These are phyloP conservation scores for Colletotrichum kahawae DNA, from an alignment of 2,329 filamentous ascomycete species.

Conservation along the genomic window DNA sequence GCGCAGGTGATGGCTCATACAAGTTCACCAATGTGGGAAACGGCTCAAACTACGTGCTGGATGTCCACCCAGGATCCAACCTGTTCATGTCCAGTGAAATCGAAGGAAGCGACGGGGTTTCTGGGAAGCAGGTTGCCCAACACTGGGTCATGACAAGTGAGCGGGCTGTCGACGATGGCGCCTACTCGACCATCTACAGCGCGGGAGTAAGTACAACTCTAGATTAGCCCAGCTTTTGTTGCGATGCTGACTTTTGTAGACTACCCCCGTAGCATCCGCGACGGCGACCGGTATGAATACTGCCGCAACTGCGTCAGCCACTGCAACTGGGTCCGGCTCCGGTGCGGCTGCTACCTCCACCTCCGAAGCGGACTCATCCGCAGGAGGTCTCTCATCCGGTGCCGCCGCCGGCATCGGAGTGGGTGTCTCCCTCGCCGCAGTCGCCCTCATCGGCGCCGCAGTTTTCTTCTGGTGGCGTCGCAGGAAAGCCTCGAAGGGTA, in stretches of 20 bases:
- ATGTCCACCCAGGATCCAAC: constrained; percentile 35
- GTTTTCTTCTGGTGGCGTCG: constrained; percentile 34
- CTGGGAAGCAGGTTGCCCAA: constrained; percentile 31
- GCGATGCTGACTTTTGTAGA: neutral
- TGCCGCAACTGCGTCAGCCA: neutral
- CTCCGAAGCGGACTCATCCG: neutral
- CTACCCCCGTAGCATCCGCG: neutral
- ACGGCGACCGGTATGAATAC: neutral
- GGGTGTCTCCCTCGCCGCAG: constrained; percentile 29
- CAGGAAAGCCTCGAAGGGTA: neutral
- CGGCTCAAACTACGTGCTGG: constrained; percentile 35
- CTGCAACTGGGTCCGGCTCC: neutral
- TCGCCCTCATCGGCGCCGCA: constrained; percentile 25
- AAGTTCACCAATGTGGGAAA: constrained; percentile 36
- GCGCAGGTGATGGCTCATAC: constrained; percentile 26
- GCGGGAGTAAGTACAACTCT: constrained; percentile 23
- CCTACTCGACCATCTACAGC: constrained; percentile 36
- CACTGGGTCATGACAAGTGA: constrained; percentile 39
- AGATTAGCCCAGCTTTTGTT: accelerated
- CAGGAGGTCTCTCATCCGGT: constrained; percentile 29
- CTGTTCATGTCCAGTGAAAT: constrained; percentile 34
- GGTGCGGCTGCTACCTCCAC: neutral
- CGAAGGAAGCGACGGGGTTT: constrained; percentile 16
- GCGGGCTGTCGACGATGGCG: constrained; percentile 32
- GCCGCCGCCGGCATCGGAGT: constrained; percentile 35